Base-by-base conservation (phyloP, 1,284 basidiomycete genomes). In the Puccinia novopanici region DNA sequence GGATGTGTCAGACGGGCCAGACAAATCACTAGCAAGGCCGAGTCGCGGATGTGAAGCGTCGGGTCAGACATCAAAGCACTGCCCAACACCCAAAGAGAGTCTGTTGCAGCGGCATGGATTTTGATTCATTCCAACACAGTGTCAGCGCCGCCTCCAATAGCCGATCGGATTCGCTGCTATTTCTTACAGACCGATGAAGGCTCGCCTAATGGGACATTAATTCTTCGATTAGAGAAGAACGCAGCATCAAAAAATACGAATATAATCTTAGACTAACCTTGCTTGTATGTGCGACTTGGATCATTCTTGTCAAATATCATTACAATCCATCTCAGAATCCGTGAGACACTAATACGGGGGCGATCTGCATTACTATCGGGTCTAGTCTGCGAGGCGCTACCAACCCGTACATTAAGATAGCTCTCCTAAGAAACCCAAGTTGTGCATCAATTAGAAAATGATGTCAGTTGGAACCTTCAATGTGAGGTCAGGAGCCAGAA, bases 101-200 rank as follows among this genome's bases (percentile, higher is more conserved):
- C 50, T 74, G 78, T 50, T 42, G 40, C 50, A 80, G 37, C 22
- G 70, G 59, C 22, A 73, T 50, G 37, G 45, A 8, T 19, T 80
- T 59, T 15, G 78, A 57, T 67, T 73, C 70, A 57, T 57, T 80
- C 78, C 78, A 80, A 57, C 70, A 80, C 10, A 74, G 37, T n/a
- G 71, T 55, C 10, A 80, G 57, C 4, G 78, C 42, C 15, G 54
- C 70, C 54, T 80, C 78, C 48, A 80, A 74, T 10, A 80, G 15
- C 30, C 78, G 54, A 63, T 80, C 78, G 13, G 78, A 57, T 52
- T 80, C 71, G 37, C 78, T 80, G 55, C 67, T 80, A 54, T 40
- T 73, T 52, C 24, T 74, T 13, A 54, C 68, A 12, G 78, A 55
- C 34, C 78, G 42, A 74, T 63, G 52, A 80, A 74, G 10, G 78